Conservation (phyloP, 257 asterid genomes). For the Osmanthus fragrans region DNA sequence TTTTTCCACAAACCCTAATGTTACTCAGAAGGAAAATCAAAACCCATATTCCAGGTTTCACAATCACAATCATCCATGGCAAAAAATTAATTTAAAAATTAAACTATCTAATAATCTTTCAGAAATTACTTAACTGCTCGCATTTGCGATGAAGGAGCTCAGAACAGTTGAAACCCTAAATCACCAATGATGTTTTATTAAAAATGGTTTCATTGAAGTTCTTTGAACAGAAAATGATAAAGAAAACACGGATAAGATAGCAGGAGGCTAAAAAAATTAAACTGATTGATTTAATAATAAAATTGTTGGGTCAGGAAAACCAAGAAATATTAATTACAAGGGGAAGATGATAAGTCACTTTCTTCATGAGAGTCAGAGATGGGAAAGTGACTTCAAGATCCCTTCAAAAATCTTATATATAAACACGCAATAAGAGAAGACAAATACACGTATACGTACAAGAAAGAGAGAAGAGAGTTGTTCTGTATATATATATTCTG, state of each 20-base stretch:
- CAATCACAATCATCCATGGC: neutral
- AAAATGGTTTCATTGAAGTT: neutral
- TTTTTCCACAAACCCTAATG: slow-evolving; percentile 23
- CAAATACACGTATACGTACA: neutral
- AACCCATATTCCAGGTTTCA: neutral
- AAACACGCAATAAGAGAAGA: neutral
- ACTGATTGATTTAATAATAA: neutral
- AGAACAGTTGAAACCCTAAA: slow-evolving; percentile 6
- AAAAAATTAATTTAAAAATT: neutral
- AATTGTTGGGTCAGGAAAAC: slow-evolving; percentile 15
- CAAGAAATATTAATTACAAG: neutral
- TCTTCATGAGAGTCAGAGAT: slow-evolving; percentile 64
- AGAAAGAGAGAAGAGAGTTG: neutral
- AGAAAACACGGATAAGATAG: slow-evolving; percentile 8
- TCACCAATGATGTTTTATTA: neutral
- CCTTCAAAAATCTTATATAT: neutral
- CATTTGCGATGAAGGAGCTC: neutral
- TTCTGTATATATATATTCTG: neutral
- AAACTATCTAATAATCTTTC: neutral
- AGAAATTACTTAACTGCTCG: neutral
- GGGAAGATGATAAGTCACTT: slow-evolving; percentile 47
- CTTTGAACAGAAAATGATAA: neutral
- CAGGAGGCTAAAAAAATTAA: neutral
- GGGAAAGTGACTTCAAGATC: slow-evolving; percentile 45
- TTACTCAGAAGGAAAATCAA: neutral